phyloP scores from a whole-genome alignment of 2,329 filamentous ascomycete genomes.

The Atkinsonella hypoxylon region DNA sequence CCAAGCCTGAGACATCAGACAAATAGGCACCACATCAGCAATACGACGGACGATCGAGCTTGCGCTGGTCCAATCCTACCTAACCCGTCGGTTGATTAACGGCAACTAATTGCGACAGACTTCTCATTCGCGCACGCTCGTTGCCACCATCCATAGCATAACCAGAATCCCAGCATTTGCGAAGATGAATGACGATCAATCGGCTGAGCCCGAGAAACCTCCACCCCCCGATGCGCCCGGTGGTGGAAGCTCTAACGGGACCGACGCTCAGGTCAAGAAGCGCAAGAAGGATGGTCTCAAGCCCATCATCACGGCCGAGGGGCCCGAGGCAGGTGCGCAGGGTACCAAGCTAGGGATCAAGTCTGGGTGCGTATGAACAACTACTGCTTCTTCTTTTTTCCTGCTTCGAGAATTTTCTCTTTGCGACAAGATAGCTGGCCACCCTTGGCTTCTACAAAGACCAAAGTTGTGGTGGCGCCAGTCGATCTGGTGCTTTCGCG shows the following conservation, averaged over 20 bases:
- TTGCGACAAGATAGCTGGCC: not conserved
- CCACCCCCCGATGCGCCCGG: slow-evolving; percentile 8
- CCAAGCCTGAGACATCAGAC: not conserved
- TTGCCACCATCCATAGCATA: not conserved
- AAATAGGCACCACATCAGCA: not conserved
- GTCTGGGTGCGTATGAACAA: slow-evolving; percentile 23
- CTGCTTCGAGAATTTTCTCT: not conserved
- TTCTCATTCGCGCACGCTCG: not conserved
- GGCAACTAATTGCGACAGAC: not conserved
- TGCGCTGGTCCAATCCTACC: not conserved
- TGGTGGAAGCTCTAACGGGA: slow-evolving; percentile 16
- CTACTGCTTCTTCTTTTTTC: not conserved
- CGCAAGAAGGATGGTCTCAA: slow-evolving; percentile 63
- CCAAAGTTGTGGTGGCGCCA: no score
- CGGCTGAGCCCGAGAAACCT: slow-evolving; percentile 20
- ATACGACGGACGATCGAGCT: not conserved
- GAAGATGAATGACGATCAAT: slow-evolving; percentile 19
- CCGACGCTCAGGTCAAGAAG: slow-evolving; percentile 43
- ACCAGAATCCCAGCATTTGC: not conserved
- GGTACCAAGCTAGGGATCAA: slow-evolving; percentile 17
- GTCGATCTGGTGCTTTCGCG: not conserved
- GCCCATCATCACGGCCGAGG: slow-evolving; percentile 61
- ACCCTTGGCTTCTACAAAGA: not conserved
- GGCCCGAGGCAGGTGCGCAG: slow-evolving; percentile 12
- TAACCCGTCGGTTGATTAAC: not conserved